Evolutionary conservation across 805 yeast species (phyloP).

Genomic region (Nakazawaea laoshanensis): DNA sequence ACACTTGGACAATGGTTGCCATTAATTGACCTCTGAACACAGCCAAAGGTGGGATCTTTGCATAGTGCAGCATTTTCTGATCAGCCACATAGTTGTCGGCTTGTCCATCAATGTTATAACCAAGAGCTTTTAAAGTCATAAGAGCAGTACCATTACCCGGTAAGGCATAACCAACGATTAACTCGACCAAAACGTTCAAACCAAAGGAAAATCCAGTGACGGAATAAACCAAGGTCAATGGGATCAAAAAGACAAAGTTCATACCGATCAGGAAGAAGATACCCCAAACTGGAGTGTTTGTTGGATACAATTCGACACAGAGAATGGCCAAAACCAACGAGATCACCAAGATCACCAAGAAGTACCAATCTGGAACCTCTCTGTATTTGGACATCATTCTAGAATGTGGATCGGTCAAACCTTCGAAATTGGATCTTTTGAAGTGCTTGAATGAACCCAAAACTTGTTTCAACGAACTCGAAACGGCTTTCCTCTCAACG

Average conservation of each 20-base stretch:
- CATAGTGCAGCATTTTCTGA: conserved; percentile 48
- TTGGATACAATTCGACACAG: conserved; percentile 35
- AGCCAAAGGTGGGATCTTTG: conserved; percentile 51
- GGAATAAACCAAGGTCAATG: conserved; percentile 38
- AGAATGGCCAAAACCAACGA: conserved; percentile 24
- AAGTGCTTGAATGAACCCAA: conserved; percentile 19
- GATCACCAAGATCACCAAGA: conserved; percentile 17
- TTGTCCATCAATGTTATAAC: conserved; percentile 55
- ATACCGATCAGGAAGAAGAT: conserved; percentile 43
- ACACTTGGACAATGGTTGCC: conserved; percentile 22
- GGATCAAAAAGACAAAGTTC: conserved; percentile 41
- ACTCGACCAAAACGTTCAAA: conserved; percentile 45
- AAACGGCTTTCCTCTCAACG: conserved; percentile 36
- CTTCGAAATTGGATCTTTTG: conserved; percentile 15
- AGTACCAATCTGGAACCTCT: conserved; percentile 54
- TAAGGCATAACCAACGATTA: conserved; percentile 47
- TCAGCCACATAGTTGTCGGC: conserved; percentile 54
- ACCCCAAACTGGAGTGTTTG: conserved; percentile 54
- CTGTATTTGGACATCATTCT: conserved; percentile 46
- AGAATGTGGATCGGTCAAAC: conserved; percentile 44
- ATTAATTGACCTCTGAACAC: conserved; percentile 38
- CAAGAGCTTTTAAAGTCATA: conserved; percentile 42
- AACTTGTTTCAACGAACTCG: conserved; percentile 27
- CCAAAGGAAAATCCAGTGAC: conserved; percentile 40
- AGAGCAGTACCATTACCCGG: conserved; percentile 50